Percentiles rank a stretch among this genome's conserved stretches.
phyloP scores from a whole-genome alignment of 108 stramenopile genomes.

The Skeletonema potamos region DNA sequence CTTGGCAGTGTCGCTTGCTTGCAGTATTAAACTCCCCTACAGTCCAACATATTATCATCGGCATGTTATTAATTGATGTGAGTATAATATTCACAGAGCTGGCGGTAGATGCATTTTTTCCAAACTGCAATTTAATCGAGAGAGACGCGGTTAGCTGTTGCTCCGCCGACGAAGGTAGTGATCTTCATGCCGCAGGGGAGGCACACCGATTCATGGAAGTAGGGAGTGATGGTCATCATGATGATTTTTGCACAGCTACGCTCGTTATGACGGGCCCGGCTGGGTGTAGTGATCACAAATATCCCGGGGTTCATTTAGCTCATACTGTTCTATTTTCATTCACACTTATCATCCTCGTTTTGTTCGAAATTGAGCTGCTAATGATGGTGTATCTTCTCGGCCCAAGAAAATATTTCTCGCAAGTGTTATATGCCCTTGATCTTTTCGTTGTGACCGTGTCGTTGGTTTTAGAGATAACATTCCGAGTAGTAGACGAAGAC shows the following conservation, averaged over 20 bases:
- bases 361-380: background rate
- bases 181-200: background rate
- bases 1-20: background rate
- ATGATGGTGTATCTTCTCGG: background rate
- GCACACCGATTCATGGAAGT: background rate
- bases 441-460: conserved; percentile 28
- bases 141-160: conserved; percentile 1
- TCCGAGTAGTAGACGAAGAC: conserved; percentile 4
- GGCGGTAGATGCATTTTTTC: background rate
- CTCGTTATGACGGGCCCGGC: background rate
- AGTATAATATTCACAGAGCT: background rate
- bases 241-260: background rate
- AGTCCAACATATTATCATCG: background rate
- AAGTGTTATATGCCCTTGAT: background rate
- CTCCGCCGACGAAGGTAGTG: background rate
- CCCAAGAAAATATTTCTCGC: background rate
- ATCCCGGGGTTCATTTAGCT: background rate
- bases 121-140: background rate
- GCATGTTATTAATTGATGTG: background rate
- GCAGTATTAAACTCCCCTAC: background rate
- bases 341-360: background rate
- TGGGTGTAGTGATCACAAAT: background rate
- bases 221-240: background rate
- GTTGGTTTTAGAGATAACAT: conserved; percentile 26
- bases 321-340: background rate